Base-by-base conservation (phyloP, 108 stramenopile genomes). In the Nitzschia sp. region DNA sequence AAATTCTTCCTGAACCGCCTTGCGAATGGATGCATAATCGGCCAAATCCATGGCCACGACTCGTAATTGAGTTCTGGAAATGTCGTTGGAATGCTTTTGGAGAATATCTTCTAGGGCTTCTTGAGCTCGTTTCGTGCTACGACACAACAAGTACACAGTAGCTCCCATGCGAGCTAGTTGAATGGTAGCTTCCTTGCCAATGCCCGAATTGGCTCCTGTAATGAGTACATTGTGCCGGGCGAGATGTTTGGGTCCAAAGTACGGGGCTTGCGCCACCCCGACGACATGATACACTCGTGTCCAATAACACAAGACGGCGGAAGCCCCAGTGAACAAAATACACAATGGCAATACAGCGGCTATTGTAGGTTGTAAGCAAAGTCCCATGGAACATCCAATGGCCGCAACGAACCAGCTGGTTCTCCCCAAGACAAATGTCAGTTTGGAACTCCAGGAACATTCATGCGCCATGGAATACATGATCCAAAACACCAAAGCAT, bases 151-250 rank as follows among this genome's bases (percentile, higher is more conserved):
- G 36, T 94, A 67, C 0, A 95, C 77, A 21, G 78, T 88, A 9
- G 88, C 95, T 49, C 93, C 94, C 54, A 65, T 66, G 51, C 57
- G 35, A 17, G 84, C 84, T 29, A 97, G 66, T 67, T 84, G 80
- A 25, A 70, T 48, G n/a, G 86, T 82, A 8, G 97, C 93, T 73
- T 94, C 92, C 33, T 80, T 87, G 21, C 92, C 92, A 61, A 94
- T 85, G 1, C 92, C 92, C 15, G 86, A 70, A 61, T 94, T 94
- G 63, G 92, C 92, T 32, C 92, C 92, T 1, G 92, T 94, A 28
- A 94, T 77, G 9, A 94, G 53, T 19, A 94, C 62, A 6, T 78
- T 80, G 28, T 84, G 80, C 26, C 54, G 63, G 32, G 48, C 15
- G 33, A 68, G 25, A 31, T 1, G 42, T 13, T 49, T 2, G 0